These are phyloP conservation scores for Globisporangium lucens DNA, from an alignment of 352 stramenopile species.

Conservation along the genomic window DNA sequence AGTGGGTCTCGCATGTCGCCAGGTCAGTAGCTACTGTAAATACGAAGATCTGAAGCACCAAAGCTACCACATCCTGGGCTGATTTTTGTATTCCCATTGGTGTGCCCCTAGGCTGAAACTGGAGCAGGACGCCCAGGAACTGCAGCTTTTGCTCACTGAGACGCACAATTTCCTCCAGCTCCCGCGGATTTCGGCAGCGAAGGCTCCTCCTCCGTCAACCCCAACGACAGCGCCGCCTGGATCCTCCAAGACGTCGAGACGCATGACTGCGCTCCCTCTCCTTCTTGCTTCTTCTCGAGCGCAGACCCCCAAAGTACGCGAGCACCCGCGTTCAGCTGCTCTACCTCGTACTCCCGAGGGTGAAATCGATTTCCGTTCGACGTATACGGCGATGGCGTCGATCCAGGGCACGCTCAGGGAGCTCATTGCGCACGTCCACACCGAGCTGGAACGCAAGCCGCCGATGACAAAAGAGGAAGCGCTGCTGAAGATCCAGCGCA, in stretches of 20 bases:
- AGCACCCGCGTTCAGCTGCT: background rate
- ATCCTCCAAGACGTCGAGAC: background rate
- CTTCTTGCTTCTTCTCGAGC: background rate
- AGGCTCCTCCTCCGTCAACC: background rate
- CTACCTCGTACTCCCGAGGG: background rate
- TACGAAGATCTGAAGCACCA: background rate
- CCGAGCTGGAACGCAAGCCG: constrained; percentile 39
- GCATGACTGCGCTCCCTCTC: background rate
- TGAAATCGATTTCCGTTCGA: constrained; percentile 43
- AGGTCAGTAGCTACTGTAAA: constrained; percentile 24
- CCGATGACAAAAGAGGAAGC: constrained; percentile 54
- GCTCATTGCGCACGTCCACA: constrained; percentile 42
- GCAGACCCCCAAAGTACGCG: constrained; percentile 1
- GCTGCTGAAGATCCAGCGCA: constrained; percentile 63
- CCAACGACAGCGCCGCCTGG: background rate
- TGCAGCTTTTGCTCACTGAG: constrained; percentile 49
- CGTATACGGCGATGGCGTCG: constrained; percentile 29
- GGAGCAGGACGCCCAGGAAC: constrained; percentile 60
- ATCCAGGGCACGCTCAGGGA: constrained; percentile 44
- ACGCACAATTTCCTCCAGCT: constrained; percentile 36
- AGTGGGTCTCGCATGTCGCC: constrained; percentile 58
- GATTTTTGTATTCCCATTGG: background rate
- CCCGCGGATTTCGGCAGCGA: background rate
- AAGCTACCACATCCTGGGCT: background rate
- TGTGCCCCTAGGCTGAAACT: constrained; percentile 41